Percentiles rank a stretch among this genome's conserved stretches.
These are phyloP conservation scores for Cryphonectria carpinicola DNA, from an alignment of 2,329 filamentous ascomycete species.

Conservation along the genomic window DNA sequence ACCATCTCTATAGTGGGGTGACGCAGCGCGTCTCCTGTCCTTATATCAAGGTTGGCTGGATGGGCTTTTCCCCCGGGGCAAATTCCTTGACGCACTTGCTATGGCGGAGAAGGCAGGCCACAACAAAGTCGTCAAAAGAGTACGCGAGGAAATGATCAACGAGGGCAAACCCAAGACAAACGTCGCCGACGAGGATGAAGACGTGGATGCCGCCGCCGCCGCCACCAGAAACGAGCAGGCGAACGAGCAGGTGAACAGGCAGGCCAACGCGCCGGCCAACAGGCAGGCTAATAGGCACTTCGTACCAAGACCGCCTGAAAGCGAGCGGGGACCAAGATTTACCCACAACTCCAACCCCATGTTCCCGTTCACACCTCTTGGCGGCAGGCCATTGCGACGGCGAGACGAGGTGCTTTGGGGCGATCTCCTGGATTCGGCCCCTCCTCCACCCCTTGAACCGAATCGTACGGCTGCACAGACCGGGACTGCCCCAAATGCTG, in stretches of 20 bases:
- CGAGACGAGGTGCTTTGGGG: neutral
- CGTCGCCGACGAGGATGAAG: slow-evolving; percentile 39
- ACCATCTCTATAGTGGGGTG: slow-evolving; percentile 70
- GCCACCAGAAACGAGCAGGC: slow-evolving; percentile 17
- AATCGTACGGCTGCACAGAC: neutral
- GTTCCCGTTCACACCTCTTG: too few relatives aligned
- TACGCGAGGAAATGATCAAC: slow-evolving; percentile 82
- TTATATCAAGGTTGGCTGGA: slow-evolving; percentile 98
- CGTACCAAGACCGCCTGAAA: too few relatives aligned
- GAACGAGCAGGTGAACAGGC: too few relatives aligned
- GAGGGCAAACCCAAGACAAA: slow-evolving; percentile 63
- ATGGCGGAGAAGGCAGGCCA: slow-evolving; percentile 96
- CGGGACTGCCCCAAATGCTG: neutral
- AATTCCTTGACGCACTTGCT: slow-evolving; percentile 83
- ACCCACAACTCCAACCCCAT: too few relatives aligned
- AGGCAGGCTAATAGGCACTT: too few relatives aligned
- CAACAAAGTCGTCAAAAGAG: slow-evolving; percentile 74
- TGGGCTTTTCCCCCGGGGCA: slow-evolving; percentile 91
- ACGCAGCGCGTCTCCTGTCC: slow-evolving; percentile 78
- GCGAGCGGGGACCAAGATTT: too few relatives aligned
- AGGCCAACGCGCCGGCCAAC: too few relatives aligned
- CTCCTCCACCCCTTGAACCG: too few relatives aligned
- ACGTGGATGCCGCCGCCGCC: slow-evolving; percentile 36
- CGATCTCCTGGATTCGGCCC: neutral
- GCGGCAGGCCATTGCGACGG: neutral